These are phyloP conservation scores for Prinsepia uniflora DNA, from an alignment of 306 rosid genomes.

Conservation along the genomic window DNA sequence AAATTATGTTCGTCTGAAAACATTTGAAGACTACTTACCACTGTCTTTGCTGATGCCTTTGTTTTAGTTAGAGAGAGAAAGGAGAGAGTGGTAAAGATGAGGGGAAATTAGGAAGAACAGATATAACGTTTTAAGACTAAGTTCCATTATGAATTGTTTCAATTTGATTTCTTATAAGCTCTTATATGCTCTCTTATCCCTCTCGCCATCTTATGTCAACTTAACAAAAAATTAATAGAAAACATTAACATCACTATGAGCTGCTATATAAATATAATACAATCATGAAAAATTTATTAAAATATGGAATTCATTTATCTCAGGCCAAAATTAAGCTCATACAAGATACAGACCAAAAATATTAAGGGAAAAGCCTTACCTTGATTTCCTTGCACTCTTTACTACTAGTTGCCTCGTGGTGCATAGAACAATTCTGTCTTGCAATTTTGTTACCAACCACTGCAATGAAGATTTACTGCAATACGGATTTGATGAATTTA, in stretches of 20 bases:
- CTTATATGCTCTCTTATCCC: background rate
- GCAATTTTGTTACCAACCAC: constrained; percentile 70
- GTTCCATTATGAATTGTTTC: background rate
- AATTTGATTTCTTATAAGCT: background rate
- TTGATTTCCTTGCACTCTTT: constrained; percentile 58
- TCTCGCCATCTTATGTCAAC: background rate
- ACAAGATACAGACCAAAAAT: constrained; percentile 5
- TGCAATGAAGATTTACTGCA: constrained; percentile 75
- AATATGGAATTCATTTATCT: background rate
- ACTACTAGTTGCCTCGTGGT: constrained; percentile 53
- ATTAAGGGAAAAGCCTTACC: constrained; percentile 37
- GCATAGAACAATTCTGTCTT: constrained; percentile 61
- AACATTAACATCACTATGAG: background rate
- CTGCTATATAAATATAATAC: background rate
- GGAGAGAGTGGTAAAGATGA: background rate
- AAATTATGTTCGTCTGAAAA: constrained; percentile 19
- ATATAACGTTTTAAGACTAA: background rate
- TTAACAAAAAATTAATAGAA: background rate
- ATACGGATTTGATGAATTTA: constrained; percentile 6
- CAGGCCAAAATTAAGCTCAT: constrained; percentile 13
- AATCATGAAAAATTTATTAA: background rate
- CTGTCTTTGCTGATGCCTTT: background rate
- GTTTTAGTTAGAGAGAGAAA: background rate
- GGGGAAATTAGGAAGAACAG: background rate
- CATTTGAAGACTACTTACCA: constrained; percentile 7